phyloP scores from a whole-genome alignment of 352 stramenopile species.

The Pythium utonaiense region DNA sequence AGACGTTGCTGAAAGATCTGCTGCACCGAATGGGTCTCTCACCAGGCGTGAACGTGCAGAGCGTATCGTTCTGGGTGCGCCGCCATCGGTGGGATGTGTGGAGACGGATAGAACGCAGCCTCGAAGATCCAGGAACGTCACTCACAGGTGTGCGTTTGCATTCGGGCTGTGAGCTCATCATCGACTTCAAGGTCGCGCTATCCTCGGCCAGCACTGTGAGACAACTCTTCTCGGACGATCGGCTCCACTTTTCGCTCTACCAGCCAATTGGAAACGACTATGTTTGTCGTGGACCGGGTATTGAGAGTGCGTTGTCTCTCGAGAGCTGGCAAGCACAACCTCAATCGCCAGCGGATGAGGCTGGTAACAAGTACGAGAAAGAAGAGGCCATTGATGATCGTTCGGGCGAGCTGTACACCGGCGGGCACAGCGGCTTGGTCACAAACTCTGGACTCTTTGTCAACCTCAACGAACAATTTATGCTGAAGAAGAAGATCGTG shows the following conservation, averaged over 20 bases:
- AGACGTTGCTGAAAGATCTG: conserved; percentile 54
- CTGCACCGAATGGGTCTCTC: conserved; percentile 50
- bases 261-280: conserved; percentile 69
- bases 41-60: conserved; percentile 45
- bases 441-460: conserved; percentile 23
- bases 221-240: conserved; percentile 21
- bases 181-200: conserved; percentile 55
- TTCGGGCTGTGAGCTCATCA: conserved; percentile 54
- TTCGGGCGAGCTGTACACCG: conserved; percentile 13
- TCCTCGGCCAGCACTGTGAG: conserved; percentile 24
- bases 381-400: conserved; percentile 4
- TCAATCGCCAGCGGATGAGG: conserved; percentile 5
- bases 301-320: conserved; percentile 33
- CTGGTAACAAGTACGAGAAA: conserved; percentile 10
- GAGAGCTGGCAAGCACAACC: conserved; percentile 33
- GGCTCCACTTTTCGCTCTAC: conserved; percentile 43
- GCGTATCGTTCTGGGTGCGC: conserved; percentile 63
- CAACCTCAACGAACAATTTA: conserved; percentile 31
- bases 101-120: conserved; percentile 50
- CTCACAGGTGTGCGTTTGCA: conserved; percentile 40
- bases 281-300: conserved; percentile 27
- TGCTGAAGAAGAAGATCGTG: conserved; percentile 24
- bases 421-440: conserved; percentile 11
- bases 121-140: conserved; percentile 38
- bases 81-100: conserved; percentile 53